These are phyloP conservation scores for Penicillium sp. DNA, from an alignment of 2,329 filamentous ascomycete species.

Conservation along the genomic window DNA sequence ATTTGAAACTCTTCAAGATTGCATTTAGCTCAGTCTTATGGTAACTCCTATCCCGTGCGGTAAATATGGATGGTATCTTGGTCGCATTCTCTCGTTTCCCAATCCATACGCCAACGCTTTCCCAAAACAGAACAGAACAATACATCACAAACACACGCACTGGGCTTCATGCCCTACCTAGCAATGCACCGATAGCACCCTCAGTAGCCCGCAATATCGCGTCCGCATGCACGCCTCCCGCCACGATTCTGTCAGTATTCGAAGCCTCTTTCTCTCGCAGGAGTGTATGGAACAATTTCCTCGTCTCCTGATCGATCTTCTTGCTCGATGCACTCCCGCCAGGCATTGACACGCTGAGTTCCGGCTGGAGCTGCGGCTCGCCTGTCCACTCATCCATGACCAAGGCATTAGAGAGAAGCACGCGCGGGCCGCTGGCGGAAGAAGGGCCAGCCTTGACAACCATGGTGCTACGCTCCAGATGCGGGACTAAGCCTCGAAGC, in stretches of 20 bases:
- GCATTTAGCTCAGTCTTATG: background rate
- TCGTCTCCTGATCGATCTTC: constrained; percentile 41
- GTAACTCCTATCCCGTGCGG: no score
- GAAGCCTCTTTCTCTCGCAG: constrained; percentile 25
- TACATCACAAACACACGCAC: background rate
- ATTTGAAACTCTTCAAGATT: background rate
- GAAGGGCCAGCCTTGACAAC: constrained; percentile 27
- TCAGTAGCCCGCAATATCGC: constrained; percentile 38
- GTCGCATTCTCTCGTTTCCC: background rate
- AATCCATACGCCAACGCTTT: constrained; percentile 13
- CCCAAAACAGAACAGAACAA: background rate
- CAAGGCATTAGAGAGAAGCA: constrained; percentile 39
- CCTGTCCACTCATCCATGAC: constrained; percentile 43
- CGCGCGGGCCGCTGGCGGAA: constrained; percentile 9
- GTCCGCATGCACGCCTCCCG: constrained; percentile 26
- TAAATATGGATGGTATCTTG: background rate
- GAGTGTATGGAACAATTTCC: constrained; percentile 41
- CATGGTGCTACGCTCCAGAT: constrained; percentile 41
- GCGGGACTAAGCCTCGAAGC: constrained; percentile 34
- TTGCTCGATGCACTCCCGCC: constrained; percentile 11
- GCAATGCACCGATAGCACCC: constrained; percentile 35
- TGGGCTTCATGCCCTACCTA: constrained; percentile 2
- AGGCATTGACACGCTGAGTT: constrained; percentile 35
- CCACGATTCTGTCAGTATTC: constrained; percentile 7
- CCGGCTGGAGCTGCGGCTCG: constrained; percentile 40